phyloP scores from a whole-genome alignment of 805 yeast genomes.

The Sugiyamaella marilandica region DNA sequence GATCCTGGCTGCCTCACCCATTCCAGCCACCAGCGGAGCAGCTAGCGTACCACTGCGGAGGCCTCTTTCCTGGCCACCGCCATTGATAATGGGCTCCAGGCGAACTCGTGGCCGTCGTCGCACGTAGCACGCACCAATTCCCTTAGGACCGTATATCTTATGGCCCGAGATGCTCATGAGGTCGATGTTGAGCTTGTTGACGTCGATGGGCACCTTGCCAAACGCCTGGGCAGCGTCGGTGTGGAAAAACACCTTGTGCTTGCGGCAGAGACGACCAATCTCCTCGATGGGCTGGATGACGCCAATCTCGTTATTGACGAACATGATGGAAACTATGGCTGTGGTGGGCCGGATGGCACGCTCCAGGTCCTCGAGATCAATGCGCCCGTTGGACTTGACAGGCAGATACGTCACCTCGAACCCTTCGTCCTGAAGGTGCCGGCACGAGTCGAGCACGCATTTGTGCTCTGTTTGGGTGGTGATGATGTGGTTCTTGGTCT shows the following conservation, averaged over 20 bases:
- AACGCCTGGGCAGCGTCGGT: constrained; percentile 97
- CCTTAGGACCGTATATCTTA: constrained; percentile 97
- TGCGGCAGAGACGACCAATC: constrained; percentile 82
- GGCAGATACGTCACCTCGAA: constrained; percentile 92
- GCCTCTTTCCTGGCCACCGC: constrained; percentile 99
- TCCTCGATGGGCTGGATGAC: constrained; percentile 94
- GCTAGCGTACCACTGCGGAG: constrained; percentile 94
- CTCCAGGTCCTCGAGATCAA: constrained; percentile 72
- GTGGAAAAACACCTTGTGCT: constrained; percentile 90
- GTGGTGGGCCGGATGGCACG: constrained; percentile 87
- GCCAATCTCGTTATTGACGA: constrained; percentile 97
- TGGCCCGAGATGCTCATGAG: constrained; percentile 91
- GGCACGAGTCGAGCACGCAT: constrained; percentile 95
- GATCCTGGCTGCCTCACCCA: constrained; percentile 94
- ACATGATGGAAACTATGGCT: constrained; percentile 86
- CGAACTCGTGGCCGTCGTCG: constrained; percentile 98
- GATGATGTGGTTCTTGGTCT: constrained; percentile 87
- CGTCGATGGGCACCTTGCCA: constrained; percentile 91
- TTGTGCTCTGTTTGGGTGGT: constrained; percentile 97
- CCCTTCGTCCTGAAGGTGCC: constrained; percentile 94
- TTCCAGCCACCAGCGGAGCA: constrained; percentile 92
- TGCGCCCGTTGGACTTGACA: constrained; percentile 74
- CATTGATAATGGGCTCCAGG: constrained; percentile 88
- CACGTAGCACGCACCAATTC: constrained; percentile 90
- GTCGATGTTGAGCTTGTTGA: constrained; percentile 89